A percentile compares a stretch with the other conserved stretches of the same genome.
phyloP scores from a whole-genome alignment of 495 filamentous ascomycete species.

The Penicillium parvum region DNA sequence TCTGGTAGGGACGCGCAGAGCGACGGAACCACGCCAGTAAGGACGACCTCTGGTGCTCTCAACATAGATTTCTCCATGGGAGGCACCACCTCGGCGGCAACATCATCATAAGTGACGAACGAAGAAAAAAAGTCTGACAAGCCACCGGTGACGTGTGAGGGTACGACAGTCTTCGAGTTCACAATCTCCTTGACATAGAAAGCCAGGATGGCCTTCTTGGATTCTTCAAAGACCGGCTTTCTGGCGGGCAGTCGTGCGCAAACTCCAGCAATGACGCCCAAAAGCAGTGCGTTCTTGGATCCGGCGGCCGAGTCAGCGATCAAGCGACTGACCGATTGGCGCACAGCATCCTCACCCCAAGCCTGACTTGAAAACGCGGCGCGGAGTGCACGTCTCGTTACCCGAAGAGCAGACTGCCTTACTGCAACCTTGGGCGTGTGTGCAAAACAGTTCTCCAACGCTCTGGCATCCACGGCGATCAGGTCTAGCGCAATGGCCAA shows the following conservation, averaged over 20 bases:
- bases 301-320: slow-evolving; percentile 56
- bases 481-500: slow-evolving; percentile 62
- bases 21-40: slow-evolving; percentile 68
- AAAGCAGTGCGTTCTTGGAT: slow-evolving; percentile 64
- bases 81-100: slow-evolving; percentile 71
- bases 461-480: slow-evolving; percentile 57
- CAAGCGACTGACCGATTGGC: slow-evolving; percentile 59
- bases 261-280: slow-evolving; percentile 84
- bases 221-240: slow-evolving; percentile 53
- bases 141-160: slow-evolving; percentile 65
- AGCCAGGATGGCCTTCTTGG: slow-evolving; percentile 65
- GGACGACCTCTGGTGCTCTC: slow-evolving; percentile 82
- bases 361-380: slow-evolving; percentile 57
- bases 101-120: slow-evolving; percentile 71
- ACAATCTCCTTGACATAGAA: slow-evolving; percentile 86
- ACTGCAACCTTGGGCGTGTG: slow-evolving; percentile 54
- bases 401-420: slow-evolving; percentile 61
- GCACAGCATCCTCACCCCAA: slow-evolving; percentile 55
- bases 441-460: slow-evolving; percentile 72
- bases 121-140: slow-evolving; percentile 77
- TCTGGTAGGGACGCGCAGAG: slow-evolving; percentile 64
- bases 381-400: slow-evolving; percentile 69
- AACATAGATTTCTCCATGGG: slow-evolving; percentile 83
- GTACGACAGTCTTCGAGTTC: slow-evolving; percentile 67
- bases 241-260: slow-evolving; percentile 60